Conservation (phyloP, 805 yeast genomes). For the Ogataea allantospora region DNA sequence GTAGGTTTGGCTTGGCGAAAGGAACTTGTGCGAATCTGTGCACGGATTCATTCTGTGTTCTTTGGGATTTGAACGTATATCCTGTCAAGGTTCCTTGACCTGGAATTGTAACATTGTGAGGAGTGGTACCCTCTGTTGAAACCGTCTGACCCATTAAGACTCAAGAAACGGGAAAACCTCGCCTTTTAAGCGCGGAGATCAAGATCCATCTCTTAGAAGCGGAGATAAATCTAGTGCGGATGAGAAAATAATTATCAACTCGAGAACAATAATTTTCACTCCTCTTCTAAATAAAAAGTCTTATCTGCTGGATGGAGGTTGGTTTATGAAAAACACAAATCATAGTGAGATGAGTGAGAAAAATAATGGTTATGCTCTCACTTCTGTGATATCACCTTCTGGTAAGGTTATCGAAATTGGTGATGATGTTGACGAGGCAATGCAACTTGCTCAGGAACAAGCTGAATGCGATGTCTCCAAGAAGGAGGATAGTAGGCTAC, state of each 20-base stretch:
- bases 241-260: not conserved
- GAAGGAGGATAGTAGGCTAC: slow-evolving; percentile 15
- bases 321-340: not conserved
- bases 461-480: slow-evolving; percentile 12
- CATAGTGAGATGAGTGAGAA: not conserved
- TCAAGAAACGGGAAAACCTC: not conserved
- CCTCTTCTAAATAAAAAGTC: not conserved
- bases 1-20: slow-evolving; percentile 34
- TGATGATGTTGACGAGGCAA: slow-evolving; percentile 15
- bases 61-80: slow-evolving; percentile 19
- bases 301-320: not conserved
- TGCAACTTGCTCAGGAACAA: slow-evolving; percentile 16
- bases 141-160: slow-evolving; percentile 24
- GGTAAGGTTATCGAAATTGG: slow-evolving; percentile 8
- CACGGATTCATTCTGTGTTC: slow-evolving; percentile 21
- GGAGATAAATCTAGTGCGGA: not conserved
- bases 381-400: slow-evolving; percentile 1
- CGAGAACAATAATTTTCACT: not conserved
- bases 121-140: slow-evolving; percentile 24
- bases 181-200: not conserved
- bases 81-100: slow-evolving; percentile 33
- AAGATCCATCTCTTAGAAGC: not conserved
- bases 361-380: not conserved
- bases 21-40: slow-evolving; percentile 35
- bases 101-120: slow-evolving; percentile 21